These are phyloP conservation scores for Murraya koenigii DNA, from an alignment of 345 rosid genomes.

Conservation along the genomic window DNA sequence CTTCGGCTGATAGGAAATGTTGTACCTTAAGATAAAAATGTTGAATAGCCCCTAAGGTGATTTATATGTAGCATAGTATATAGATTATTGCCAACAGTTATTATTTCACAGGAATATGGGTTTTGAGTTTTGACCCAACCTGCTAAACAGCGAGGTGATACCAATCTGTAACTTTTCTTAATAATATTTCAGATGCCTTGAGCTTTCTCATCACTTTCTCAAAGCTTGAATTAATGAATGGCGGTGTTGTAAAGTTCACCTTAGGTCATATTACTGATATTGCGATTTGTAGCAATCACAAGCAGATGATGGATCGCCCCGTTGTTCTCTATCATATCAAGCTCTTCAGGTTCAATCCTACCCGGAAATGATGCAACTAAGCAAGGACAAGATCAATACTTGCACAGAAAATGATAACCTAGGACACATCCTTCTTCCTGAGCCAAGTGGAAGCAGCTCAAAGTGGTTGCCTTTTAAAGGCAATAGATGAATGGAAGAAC, in stretches of 20 bases:
- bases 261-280: not conserved
- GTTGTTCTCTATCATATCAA: conserved; percentile 8
- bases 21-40: conserved; percentile 1
- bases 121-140: not conserved
- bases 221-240: not conserved
- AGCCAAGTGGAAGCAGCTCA: conserved; percentile 16
- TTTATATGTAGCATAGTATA: conserved; percentile 4
- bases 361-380: conserved; percentile 15
- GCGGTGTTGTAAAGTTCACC: not conserved
- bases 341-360: not conserved
- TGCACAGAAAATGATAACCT: conserved; percentile 7
- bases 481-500: conserved; percentile 1
- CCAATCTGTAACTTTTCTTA: not conserved
- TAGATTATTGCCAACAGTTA: conserved; percentile 1
- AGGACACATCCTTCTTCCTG: conserved; percentile 14
- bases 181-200: not conserved
- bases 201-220: not conserved
- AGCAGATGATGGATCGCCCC: not conserved
- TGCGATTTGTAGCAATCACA: not conserved
- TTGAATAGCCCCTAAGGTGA: not conserved
- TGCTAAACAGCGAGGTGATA: not conserved
- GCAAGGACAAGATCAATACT: conserved; percentile 3
- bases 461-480: conserved; percentile 8
- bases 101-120: conserved; percentile 1
- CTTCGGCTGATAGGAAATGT: not conserved